Evolutionary conservation across 1,139 yeast species (phyloP), one percentile per base, ranked within the genome.

Genomic region (Trichomonascaceae sp.): DNA sequence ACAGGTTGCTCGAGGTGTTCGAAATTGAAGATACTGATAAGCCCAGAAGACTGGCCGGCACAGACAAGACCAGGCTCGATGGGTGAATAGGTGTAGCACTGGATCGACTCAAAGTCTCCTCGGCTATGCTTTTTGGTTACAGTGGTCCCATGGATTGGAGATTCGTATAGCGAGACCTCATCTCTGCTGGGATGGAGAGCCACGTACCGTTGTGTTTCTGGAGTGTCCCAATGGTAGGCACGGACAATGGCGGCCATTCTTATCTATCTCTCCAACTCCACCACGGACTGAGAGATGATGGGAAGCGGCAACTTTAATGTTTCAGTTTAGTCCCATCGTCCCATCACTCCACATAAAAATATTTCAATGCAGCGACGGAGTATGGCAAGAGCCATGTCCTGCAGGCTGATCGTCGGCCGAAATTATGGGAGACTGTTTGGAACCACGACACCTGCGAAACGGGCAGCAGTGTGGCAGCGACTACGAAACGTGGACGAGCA

Each of bases 1-100:
- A 72, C 52, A 2, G 67, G 56, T 4, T 33, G 15, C 9, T 56
- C 56, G 3, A 61, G 47, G 18, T 43, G 39, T 13, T 64, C 56
- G 26, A 81, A 66, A 50, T 82, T 80, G 42, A 80, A 74, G 0
- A 82, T 52, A 30, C 73, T 65, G 3, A 81, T 69, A 13, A 62
- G 60, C 1, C 95, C 95, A 48, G 72, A 75, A 37, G 74, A 65
- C 32, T 79, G 78, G 1, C 93, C 94, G 11, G 76, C 78, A 8
- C 77, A 82, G 0, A 74, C 67, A 13, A 80, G 50, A 2, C 92
- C 92, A 5, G 64, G 60, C 20, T 63, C 62, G 2, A 55, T 48
- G 1, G 69, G 60, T 2, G 87, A 74, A 51, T 77, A 79, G 26
- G 80, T 74, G 35, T 76, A 61, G 50, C 89, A 76, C 41, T 76